These are phyloP conservation scores for Avena eriantha DNA, from an alignment of 176 grass and related monocot species.

Conservation along the genomic window DNA sequence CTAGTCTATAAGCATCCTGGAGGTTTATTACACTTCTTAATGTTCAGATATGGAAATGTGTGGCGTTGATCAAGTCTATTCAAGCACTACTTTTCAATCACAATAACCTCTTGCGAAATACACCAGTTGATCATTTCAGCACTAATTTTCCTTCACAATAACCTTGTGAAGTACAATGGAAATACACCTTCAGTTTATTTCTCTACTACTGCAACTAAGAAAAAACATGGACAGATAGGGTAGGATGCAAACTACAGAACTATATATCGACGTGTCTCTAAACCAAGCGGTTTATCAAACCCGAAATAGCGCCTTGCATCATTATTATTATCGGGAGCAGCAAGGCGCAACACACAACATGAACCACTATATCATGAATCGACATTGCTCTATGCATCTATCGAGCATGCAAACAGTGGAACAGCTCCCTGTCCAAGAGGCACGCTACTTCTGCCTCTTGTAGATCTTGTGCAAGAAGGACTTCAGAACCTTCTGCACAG, in stretches of 20 bases:
- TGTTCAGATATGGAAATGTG: background rate
- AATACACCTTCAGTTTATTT: slow-evolving; percentile 20
- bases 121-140: background rate
- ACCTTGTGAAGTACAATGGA: background rate
- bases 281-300: slow-evolving; percentile 45
- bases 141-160: background rate
- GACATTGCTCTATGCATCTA: background rate
- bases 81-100: too few species aligned
- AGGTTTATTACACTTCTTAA: background rate
- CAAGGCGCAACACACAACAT: slow-evolving; percentile 40
- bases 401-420: slow-evolving; percentile 4
- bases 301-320: slow-evolving; percentile 46
- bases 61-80: too few species aligned
- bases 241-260: slow-evolving; percentile 33
- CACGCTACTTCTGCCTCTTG: slow-evolving; percentile 82
- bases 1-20: background rate
- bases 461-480: slow-evolving; percentile 97
- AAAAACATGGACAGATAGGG: background rate
- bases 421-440: slow-evolving; percentile 2
- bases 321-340: slow-evolving; percentile 41
- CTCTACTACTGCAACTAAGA: background rate
- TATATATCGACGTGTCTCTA: slow-evolving; percentile 21
- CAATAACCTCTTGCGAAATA: background rate
- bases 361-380: slow-evolving; percentile 37
- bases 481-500: slow-evolving; percentile 82